Evolutionary conservation across 2,329 filamentous ascomycete genomes (phyloP).

Genomic region (Paraphoma sp.): DNA sequence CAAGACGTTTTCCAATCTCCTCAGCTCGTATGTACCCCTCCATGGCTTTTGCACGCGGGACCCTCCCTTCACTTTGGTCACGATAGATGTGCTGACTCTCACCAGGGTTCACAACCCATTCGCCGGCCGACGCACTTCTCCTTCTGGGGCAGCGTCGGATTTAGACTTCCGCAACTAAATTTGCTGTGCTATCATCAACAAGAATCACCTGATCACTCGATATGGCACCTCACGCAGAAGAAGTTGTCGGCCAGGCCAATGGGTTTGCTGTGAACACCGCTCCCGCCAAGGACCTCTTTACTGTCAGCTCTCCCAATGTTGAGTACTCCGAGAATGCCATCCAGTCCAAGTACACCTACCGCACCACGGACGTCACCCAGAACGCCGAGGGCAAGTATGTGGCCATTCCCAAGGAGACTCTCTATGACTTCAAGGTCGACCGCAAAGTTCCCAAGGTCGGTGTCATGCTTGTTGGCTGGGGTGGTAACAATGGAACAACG

Average conservation of each 20-base stretch:
- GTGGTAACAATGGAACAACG: constrained; percentile 97
- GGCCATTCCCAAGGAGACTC: constrained; percentile 84
- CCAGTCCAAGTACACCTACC: constrained; percentile 93
- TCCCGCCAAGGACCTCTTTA: constrained; percentile 72
- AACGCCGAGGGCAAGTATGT: constrained; percentile 77
- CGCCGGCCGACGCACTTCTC: constrained; percentile 93
- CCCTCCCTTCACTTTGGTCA: not conserved
- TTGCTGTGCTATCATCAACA: constrained; percentile 28
- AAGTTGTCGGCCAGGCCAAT: constrained; percentile 62
- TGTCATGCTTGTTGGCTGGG: constrained; percentile 97
- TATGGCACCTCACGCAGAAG: constrained; percentile 95
- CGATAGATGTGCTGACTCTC: constrained; percentile 25
- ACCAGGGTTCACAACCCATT: constrained; percentile 89
- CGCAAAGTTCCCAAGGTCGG: constrained; percentile 92
- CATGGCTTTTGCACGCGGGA: not conserved
- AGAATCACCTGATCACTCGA: constrained; percentile 45
- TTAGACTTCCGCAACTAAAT: constrained; percentile 52
- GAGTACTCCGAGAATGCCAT: constrained; percentile 87
- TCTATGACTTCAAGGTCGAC: constrained; percentile 97
- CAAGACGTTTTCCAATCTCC: constrained; percentile 99
- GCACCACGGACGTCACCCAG: constrained; percentile 83
- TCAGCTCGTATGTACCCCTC: constrained; percentile 80
- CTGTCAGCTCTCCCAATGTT: constrained; percentile 91
- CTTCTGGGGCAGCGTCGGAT: constrained; percentile 80
- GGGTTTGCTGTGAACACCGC: constrained; percentile 54